Conservation (phyloP, 2,329 filamentous ascomycete genomes). For the Fonsecaea pugnacius region DNA sequence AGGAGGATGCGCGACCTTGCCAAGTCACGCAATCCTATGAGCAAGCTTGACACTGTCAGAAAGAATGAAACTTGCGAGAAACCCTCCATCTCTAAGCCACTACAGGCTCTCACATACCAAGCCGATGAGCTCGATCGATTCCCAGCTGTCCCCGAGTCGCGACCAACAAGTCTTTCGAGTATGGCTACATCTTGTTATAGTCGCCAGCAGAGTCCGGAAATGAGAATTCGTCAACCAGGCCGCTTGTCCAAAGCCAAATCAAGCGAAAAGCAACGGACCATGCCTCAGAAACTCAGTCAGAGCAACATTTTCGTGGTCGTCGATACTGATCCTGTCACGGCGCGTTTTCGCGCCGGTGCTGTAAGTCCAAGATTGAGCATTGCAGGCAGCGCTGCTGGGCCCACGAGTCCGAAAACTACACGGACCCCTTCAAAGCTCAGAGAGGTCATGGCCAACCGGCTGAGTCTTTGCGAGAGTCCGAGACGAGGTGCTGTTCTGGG, state of each 20-base stretch:
- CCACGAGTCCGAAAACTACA: conserved; percentile 16
- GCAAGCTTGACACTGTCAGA: background rate
- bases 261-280: background rate
- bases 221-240: conserved; percentile 7
- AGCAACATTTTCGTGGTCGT: conserved; percentile 35
- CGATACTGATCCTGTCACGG: conserved; percentile 33
- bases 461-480: conserved; percentile 10
- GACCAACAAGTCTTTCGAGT: conserved; percentile 17
- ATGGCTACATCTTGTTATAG: conserved; percentile 5
- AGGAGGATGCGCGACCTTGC: conserved; percentile 27
- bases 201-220: conserved; percentile 12
- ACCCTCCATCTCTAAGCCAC: background rate
- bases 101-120: background rate
- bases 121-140: conserved; percentile 32
- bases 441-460: conserved; percentile 19
- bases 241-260: conserved; percentile 21
- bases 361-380: conserved; percentile 31
- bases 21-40: conserved; percentile 9
- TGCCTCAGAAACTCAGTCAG: conserved; percentile 24
- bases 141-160: conserved; percentile 27
- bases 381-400: conserved; percentile 4
- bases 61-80: background rate
- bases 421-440: conserved; percentile 23
- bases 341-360: conserved; percentile 33
- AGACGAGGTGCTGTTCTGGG: conserved; percentile 8